Conservation (phyloP, 2,329 filamentous ascomycete genomes). For the Venturia effusa region DNA sequence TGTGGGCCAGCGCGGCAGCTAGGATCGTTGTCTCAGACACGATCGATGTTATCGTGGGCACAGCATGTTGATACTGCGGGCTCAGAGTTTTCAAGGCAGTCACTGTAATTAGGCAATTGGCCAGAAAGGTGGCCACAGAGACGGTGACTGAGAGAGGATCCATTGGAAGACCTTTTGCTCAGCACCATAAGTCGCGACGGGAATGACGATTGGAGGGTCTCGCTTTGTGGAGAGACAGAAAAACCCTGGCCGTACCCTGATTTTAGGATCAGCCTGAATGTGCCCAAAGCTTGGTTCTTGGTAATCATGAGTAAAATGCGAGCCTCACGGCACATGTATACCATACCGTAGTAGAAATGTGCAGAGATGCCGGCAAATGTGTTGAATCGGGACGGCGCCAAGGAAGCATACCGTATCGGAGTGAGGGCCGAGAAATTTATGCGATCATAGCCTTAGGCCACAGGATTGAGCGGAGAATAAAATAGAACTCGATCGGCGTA, state of each 20-base stretch:
- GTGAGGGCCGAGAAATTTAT: not conserved
- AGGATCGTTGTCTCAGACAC: conserved; percentile 9
- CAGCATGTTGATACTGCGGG: not conserved
- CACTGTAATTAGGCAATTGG: conserved; percentile 6
- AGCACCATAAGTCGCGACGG: not conserved
- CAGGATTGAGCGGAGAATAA: not conserved
- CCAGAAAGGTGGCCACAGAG: conserved; percentile 6
- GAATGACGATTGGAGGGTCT: not conserved
- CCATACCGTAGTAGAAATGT: no score
- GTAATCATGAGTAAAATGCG: not conserved
- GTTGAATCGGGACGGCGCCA: not conserved
- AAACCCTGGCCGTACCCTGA: not conserved
- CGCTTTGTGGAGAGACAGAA: not conserved
- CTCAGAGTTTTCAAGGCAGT: not conserved
- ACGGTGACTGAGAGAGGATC: conserved; percentile 7
- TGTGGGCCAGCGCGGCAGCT: conserved; percentile 1
- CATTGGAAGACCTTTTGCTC: conserved; percentile 1
- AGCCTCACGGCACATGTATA: not conserved
- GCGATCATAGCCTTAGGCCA: not conserved
- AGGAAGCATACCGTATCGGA: not conserved
- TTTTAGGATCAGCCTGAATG: not conserved
- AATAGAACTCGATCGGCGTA: not conserved
- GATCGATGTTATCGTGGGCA: conserved; percentile 5
- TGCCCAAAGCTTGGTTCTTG: not conserved
- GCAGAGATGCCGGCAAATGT: not conserved